Evolutionary conservation across 306 rosid species (phyloP), one percentile per base, ranked within the genome.

Genomic region (Oemleria cerasiformis): DNA sequence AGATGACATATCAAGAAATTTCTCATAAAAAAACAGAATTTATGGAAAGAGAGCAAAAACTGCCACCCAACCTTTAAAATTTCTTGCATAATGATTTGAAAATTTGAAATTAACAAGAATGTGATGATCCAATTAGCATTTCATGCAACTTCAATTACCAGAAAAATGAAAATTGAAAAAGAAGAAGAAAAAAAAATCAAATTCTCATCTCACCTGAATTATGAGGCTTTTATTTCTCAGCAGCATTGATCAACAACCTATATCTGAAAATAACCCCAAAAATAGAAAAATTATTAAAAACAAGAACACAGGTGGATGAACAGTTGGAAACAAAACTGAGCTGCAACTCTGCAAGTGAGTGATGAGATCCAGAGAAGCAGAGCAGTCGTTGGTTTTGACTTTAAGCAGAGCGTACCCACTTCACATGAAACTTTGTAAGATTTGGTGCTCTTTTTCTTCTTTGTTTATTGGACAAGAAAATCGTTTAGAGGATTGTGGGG

Each of bases 331-430:
- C 68, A 56, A 40, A 58, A 49, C 57, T 20, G 10, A 59, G 49
- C 44, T 8, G 61, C 56, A 75, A 67, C 36, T 30, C 65, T 40
- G 73, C 75, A 70, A 70, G 67, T 59, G 73, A 73, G 58, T 19
- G 30, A 79, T 82, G 78, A 2, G 77, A 76, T 68, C 78, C 77
- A 86, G 88, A 90, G 68, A 57, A 76, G 61, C 20, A 9, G 61
- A 36, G 8, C 40, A 77, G 78, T 71, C 67, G 84, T 82, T 71
- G 84, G 84, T 82, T 81, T 82, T 88, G 96, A 87, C 97, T 84
- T 70, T 60, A 70, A 41, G 41, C 77, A n/a, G 45, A 53, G 73
- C 25, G 81, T 44, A 70, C 50, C 65, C 63, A 63, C 73, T 43
- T 65, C 63, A 63, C 73, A 38, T 65, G 80, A 66, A 75, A 56